Evolutionary conservation across 768 basidiomycete genomes (phyloP).

Genomic region (Pleurotus sapidus): DNA sequence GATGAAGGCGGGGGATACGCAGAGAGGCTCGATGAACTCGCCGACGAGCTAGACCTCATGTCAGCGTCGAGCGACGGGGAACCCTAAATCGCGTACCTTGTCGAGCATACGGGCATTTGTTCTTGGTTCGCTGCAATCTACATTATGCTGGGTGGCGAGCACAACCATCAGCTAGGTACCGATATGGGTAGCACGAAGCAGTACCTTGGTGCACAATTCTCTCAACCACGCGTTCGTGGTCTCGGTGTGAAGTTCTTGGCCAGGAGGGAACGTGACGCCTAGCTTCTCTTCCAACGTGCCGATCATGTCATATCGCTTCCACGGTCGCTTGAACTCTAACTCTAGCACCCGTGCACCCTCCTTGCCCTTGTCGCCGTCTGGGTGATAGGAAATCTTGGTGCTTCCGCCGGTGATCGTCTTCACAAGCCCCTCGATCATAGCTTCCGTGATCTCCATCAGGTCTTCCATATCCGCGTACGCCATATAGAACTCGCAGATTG

Average conservation of each 20-base stretch:
- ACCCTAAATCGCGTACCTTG: constrained; percentile 52
- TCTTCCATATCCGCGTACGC: constrained; percentile 99
- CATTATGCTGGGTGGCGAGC: constrained; percentile 65
- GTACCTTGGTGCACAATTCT: constrained; percentile 81
- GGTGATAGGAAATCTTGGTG: constrained; percentile 83
- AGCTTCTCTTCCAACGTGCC: constrained; percentile 93
- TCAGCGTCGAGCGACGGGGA: neutral
- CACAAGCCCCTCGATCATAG: constrained; percentile 87
- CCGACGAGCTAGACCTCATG: constrained; percentile 73
- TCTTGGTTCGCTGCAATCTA: constrained; percentile 94
- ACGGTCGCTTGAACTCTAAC: constrained; percentile 89
- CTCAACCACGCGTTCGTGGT: constrained; percentile 88
- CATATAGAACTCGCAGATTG: constrained; percentile 99
- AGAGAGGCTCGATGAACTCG: constrained; percentile 96
- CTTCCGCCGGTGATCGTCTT: constrained; percentile 79
- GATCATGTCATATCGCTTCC: constrained; percentile 99
- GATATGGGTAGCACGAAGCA: neutral
- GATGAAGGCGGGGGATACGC: constrained; percentile 95
- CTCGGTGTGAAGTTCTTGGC: constrained; percentile 82
- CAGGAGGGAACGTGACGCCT: constrained; percentile 87
- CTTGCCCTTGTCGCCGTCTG: constrained; percentile 87
- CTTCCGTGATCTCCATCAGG: constrained; percentile 95
- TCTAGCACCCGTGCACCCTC: constrained; percentile 58
- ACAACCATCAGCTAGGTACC: neutral
- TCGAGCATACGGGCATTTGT: constrained; percentile 94